These are phyloP conservation scores for Talaromyces ruber DNA, from an alignment of 495 filamentous ascomycete genomes.

Conservation along the genomic window DNA sequence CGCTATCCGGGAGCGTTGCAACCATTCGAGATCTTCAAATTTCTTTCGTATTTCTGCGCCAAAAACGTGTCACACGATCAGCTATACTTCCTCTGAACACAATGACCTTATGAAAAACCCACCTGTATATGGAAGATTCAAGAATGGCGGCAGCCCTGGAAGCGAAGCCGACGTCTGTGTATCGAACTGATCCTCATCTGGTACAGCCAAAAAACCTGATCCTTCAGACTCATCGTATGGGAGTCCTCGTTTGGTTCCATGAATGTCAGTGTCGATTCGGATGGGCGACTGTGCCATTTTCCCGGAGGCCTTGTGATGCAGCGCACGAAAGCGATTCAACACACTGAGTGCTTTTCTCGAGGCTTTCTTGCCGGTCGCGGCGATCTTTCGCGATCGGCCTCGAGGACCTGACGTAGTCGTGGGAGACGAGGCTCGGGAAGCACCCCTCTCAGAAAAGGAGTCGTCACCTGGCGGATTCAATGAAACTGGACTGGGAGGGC, in stretches of 20 bases:
- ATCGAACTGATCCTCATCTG: conserved; percentile 20
- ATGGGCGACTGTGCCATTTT: conserved; percentile 40
- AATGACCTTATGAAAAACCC: conserved; percentile 5
- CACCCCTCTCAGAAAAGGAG: conserved; percentile 21
- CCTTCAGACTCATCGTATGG: conserved; percentile 28
- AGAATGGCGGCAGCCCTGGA: conserved; percentile 32
- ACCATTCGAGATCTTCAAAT: conserved; percentile 42
- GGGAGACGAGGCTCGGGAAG: conserved; percentile 27
- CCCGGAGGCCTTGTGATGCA: conserved; percentile 35
- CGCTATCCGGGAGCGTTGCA: conserved; percentile 28
- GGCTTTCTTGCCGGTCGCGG: conserved; percentile 24
- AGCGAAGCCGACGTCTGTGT: not conserved
- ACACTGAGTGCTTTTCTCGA: conserved; percentile 39
- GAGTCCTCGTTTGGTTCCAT: conserved; percentile 31
- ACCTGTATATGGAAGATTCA: conserved; percentile 34
- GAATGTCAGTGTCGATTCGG: conserved; percentile 38
- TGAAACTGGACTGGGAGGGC: conserved; percentile 14
- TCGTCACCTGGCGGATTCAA: conserved; percentile 11
- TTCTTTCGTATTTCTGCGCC: conserved; percentile 34
- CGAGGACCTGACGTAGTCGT: conserved; percentile 24
- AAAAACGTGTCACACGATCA: conserved; percentile 11
- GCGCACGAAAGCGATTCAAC: conserved; percentile 38
- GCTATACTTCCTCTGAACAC: conserved; percentile 5
- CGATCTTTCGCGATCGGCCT: conserved; percentile 22
- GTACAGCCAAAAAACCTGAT: conserved; percentile 16